These are phyloP conservation scores for Mortierella antarctica DNA, from an alignment of 192 early-diverging fungal species.

Conservation along the genomic window DNA sequence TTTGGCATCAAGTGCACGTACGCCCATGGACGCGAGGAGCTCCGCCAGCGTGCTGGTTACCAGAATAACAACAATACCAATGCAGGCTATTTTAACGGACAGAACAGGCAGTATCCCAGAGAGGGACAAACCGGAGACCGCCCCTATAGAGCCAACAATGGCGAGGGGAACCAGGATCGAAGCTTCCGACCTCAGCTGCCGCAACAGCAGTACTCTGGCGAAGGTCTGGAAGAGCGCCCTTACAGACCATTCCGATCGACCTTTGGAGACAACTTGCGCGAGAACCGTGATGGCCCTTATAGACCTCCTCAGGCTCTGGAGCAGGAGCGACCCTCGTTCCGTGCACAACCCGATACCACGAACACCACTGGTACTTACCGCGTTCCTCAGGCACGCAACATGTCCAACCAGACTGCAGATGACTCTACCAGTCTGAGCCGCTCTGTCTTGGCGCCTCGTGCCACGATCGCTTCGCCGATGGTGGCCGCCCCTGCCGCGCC, in stretches of 20 bases:
- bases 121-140: slow-evolving; percentile 38
- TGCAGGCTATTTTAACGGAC: slow-evolving; percentile 11
- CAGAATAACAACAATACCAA: slow-evolving; percentile 37
- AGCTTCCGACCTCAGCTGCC: slow-evolving; percentile 25
- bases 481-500: neutral
- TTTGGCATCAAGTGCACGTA: slow-evolving; percentile 91
- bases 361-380: slow-evolving; percentile 40
- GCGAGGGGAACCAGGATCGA: slow-evolving; percentile 37
- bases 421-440: slow-evolving; percentile 19
- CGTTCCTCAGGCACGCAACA: slow-evolving; percentile 31
- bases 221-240: slow-evolving; percentile 58
- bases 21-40: slow-evolving; percentile 63
- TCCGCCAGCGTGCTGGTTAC: slow-evolving; percentile 47
- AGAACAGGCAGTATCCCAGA: slow-evolving; percentile 18
- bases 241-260: slow-evolving; percentile 37
- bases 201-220: slow-evolving; percentile 24
- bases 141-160: slow-evolving; percentile 21
- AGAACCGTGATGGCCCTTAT: slow-evolving; percentile 50
- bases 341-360: slow-evolving; percentile 14
- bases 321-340: slow-evolving; percentile 19
- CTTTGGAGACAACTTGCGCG: slow-evolving; percentile 41
- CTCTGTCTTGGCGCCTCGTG: slow-evolving; percentile 42
- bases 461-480: slow-evolving; percentile 6
- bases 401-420: slow-evolving; percentile 25
- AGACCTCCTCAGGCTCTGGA: slow-evolving; percentile 45